These are phyloP conservation scores for Fusarium dlaminii DNA, from an alignment of 2,329 filamentous ascomycete genomes.

Conservation along the genomic window DNA sequence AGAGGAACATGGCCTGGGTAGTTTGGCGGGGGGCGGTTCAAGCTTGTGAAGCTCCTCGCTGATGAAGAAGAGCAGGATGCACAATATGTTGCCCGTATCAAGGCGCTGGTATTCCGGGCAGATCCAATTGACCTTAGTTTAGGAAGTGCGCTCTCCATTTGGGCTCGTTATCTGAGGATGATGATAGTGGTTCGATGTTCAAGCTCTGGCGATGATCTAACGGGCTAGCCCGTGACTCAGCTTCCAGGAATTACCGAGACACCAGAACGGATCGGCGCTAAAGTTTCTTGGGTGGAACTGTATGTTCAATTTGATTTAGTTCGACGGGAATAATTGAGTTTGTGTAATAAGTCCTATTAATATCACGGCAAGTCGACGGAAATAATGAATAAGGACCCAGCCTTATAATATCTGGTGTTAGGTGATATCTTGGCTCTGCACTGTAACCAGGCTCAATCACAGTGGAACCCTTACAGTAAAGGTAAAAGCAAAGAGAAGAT, in stretches of 20 bases:
- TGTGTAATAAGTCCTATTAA: background rate
- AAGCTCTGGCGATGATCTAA: background rate
- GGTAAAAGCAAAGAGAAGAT: background rate
- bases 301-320: background rate
- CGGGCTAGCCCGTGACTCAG: constrained; percentile 9
- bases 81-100: constrained; percentile 36
- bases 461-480: background rate
- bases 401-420: background rate
- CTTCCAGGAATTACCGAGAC: background rate
- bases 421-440: background rate
- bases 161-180: background rate
- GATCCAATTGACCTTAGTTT: constrained; percentile 31
- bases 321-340: background rate
- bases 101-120: constrained; percentile 7
- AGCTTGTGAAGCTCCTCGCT: constrained; percentile 72
- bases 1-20: constrained; percentile 95
- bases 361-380: background rate
- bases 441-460: too few relatives aligned
- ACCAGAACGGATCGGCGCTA: constrained; percentile 8
- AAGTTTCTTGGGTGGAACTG: background rate
- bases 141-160: constrained; percentile 41
- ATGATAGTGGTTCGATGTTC: constrained; percentile 28
- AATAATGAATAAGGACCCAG: background rate
- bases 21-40: constrained; percentile 85
- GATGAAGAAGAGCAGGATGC: constrained; percentile 30